A percentile compares a stretch with the other conserved stretches of the same genome.
Conservation (phyloP, 805 yeast genomes). For the Lipomyces mesembrius region DNA sequence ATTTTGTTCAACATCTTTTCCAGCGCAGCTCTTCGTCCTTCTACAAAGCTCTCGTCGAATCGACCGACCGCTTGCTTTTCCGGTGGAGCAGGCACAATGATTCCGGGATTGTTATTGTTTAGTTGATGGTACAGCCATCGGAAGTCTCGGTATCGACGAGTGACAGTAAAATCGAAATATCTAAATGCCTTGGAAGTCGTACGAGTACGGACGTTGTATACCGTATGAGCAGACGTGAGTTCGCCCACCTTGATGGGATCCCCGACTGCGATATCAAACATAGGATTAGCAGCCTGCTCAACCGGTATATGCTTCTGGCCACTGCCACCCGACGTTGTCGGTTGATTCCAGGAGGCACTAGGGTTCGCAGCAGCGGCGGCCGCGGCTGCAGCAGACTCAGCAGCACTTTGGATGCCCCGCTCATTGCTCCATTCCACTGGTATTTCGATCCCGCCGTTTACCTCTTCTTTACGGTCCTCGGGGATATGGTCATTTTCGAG, state of each 20-base stretch:
- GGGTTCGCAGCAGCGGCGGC: conserved; percentile 34
- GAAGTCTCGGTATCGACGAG: conserved; percentile 88
- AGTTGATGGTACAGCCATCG: conserved; percentile 92
- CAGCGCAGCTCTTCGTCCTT: conserved; percentile 78
- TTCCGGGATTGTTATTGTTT: conserved; percentile 85
- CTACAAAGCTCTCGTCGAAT: conserved; percentile 87
- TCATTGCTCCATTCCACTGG: conserved; percentile 17
- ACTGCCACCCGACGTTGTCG: conserved; percentile 4
- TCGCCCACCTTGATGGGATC: conserved; percentile 95
- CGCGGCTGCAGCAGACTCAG: conserved; percentile 33
- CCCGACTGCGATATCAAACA: conserved; percentile 72
- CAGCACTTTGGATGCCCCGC: conserved; percentile 29
- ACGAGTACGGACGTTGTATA: conserved; percentile 73
- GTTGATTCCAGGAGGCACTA: conserved; percentile 4
- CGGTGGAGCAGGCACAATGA: conserved; percentile 92
- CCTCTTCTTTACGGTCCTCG: conserved; percentile 55
- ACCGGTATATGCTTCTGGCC: conserved; percentile 22
- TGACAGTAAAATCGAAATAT: conserved; percentile 59
- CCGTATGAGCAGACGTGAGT: conserved; percentile 83
- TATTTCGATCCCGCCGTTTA: conserved; percentile 49
- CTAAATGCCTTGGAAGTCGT: conserved; percentile 53
- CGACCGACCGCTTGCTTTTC: conserved; percentile 93
- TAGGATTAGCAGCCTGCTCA: conserved; percentile 34
- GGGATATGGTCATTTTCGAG: conserved; percentile 19
- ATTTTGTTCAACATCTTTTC: conserved; percentile 84